A percentile compares a stretch with the other conserved stretches of the same genome.
phyloP scores from a whole-genome alignment of 305 asterid genomes.

The Fraxinus dipetala region DNA sequence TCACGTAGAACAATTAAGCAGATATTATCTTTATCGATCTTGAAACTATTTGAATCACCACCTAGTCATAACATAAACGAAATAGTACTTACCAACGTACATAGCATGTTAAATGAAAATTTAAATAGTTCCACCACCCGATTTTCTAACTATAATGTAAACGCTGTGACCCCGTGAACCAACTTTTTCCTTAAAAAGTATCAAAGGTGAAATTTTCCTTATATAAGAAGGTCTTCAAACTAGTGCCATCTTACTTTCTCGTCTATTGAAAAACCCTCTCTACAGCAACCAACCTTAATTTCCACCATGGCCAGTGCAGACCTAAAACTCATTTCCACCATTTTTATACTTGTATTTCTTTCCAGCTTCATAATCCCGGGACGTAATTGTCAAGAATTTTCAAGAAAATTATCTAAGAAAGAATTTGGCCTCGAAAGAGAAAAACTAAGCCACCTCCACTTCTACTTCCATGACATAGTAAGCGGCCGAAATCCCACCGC shows the following conservation, averaged over 20 bases:
- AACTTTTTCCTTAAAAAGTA: neutral
- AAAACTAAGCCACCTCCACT: conserved; percentile 36
- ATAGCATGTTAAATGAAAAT: too few species aligned
- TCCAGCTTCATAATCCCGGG: neutral
- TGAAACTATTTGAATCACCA: too few species aligned
- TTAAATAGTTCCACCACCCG: too few species aligned
- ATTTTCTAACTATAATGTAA: neutral
- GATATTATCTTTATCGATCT: too few species aligned
- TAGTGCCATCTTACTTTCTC: neutral
- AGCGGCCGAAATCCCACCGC: conserved; percentile 36
- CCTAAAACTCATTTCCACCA: conserved; percentile 8
- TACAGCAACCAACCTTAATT: neutral
- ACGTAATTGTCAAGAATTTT: conserved; percentile 26
- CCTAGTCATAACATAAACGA: too few species aligned
- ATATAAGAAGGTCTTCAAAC: neutral
- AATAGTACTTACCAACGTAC: neutral
- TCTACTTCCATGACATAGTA: conserved; percentile 44
- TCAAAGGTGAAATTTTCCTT: neutral
- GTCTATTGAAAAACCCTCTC: neutral
- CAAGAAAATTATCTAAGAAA: conserved; percentile 23
- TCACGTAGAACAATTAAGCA: neutral
- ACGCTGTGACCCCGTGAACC: neutral
- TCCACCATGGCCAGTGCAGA: conserved; percentile 22
- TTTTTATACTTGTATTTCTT: conserved; percentile 1
- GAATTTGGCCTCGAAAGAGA: conserved; percentile 22